phyloP scores from a whole-genome alignment of 441 rosid genomes.

The Sinapis alba region DNA sequence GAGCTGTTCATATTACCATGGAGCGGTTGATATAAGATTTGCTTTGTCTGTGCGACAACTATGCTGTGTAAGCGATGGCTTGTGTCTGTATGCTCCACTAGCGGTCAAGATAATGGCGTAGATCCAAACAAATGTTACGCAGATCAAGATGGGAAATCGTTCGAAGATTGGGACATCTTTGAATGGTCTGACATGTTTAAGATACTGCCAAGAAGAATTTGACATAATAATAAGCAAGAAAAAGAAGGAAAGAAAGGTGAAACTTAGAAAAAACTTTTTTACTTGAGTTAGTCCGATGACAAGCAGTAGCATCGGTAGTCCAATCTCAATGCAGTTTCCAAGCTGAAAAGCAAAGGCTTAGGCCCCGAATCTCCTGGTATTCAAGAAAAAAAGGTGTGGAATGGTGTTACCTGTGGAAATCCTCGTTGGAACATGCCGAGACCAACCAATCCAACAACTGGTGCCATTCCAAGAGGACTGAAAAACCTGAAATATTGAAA shows the following conservation, averaged over 20 bases:
- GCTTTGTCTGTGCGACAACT: constrained; percentile 74
- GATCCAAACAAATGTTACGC: constrained; percentile 62
- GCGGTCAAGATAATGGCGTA: constrained; percentile 67
- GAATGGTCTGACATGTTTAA: constrained; percentile 75
- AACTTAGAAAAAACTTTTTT: constrained; percentile 24
- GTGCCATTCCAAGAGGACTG: constrained; percentile 80
- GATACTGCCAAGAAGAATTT: constrained; percentile 62
- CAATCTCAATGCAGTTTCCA: constrained; percentile 75
- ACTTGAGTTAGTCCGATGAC: constrained; percentile 68
- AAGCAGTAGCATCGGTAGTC: constrained; percentile 67
- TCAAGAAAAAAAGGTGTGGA: not conserved
- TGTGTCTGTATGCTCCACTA: constrained; percentile 64
- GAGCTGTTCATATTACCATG: constrained; percentile 50
- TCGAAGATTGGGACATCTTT: constrained; percentile 67
- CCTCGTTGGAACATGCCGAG: constrained; percentile 74
- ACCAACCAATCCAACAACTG: constrained; percentile 78
- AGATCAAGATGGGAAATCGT: constrained; percentile 64
- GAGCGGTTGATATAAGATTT: constrained; percentile 75
- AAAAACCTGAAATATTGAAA: constrained; percentile 45
- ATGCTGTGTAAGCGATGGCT: constrained; percentile 48
- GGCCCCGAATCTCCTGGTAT: too few relatives aligned
- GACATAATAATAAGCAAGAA: not conserved
- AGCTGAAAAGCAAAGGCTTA: constrained; percentile 40
- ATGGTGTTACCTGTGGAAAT: constrained; percentile 51
- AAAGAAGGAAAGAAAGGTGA: not conserved